These are phyloP conservation scores for Jatropha podagrica DNA, from an alignment of 441 rosid genomes.

Conservation along the genomic window DNA sequence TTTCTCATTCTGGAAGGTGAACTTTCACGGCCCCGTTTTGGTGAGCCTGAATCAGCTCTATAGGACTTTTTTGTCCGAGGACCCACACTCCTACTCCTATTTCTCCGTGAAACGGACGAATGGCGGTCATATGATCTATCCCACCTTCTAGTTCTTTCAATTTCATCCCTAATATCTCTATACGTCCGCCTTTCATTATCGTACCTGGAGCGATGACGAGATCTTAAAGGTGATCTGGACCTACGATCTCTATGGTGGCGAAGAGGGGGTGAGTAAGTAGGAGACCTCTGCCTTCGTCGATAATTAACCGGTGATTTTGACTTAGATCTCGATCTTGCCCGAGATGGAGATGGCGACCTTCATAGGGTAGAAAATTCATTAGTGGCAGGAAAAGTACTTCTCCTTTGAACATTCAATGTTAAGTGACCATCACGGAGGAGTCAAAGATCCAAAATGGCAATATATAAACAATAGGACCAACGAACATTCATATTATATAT, in stretches of 20 bases:
- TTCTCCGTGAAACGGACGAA: constrained; percentile 68
- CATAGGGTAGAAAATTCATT: constrained; percentile 23
- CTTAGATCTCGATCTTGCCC: constrained; percentile 71
- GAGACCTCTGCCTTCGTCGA: constrained; percentile 63
- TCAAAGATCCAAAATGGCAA: not conserved
- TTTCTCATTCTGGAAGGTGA: constrained; percentile 49
- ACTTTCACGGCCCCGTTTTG: constrained; percentile 51
- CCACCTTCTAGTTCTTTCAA: constrained; percentile 50
- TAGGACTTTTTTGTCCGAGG: constrained; percentile 58
- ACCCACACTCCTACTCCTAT: constrained; percentile 66
- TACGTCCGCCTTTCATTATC: constrained; percentile 54
- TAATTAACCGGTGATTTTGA: constrained; percentile 72
- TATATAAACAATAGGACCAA: not conserved
- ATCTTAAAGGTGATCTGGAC: constrained; percentile 72
- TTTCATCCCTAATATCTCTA: constrained; percentile 58
- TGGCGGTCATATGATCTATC: constrained; percentile 55
- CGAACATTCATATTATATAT: not conserved
- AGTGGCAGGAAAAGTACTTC: constrained; percentile 9
- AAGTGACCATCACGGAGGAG: not conserved
- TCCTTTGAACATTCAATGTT: not conserved
- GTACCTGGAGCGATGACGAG: constrained; percentile 53
- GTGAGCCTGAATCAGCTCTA: constrained; percentile 56
- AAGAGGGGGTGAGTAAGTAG: constrained; percentile 64
- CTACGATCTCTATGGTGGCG: constrained; percentile 62
- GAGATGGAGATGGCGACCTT: constrained; percentile 83